These are phyloP conservation scores for Acacia crassicarpa DNA, from an alignment of 306 rosid species.

Conservation along the genomic window DNA sequence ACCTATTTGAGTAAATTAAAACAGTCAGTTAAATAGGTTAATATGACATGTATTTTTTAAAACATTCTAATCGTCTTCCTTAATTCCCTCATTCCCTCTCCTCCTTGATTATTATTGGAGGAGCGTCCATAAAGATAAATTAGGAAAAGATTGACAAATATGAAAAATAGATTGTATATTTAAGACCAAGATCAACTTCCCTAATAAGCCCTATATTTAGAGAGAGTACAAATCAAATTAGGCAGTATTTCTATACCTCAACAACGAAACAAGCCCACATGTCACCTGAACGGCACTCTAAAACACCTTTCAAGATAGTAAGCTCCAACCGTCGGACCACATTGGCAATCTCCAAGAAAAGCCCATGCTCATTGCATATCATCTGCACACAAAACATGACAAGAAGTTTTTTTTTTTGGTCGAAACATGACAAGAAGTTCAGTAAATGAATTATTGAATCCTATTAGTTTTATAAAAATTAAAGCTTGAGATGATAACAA, in stretches of 20 bases:
- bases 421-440: constrained; percentile 18
- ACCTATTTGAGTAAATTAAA: too few species aligned
- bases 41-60: too few species aligned
- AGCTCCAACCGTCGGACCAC: constrained; percentile 58
- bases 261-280: constrained; percentile 78
- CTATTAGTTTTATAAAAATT: not conserved
- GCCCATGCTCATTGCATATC: constrained; percentile 68
- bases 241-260: constrained; percentile 53
- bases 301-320: constrained; percentile 67
- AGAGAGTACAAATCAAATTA: not conserved
- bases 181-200: too few species aligned
- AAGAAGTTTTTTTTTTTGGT: too few species aligned
- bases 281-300: constrained; percentile 54
- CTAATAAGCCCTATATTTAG: too few species aligned
- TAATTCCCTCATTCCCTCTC: too few species aligned
- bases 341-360: constrained; percentile 76
- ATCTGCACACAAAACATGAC: constrained; percentile 31
- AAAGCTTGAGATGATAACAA: not conserved
- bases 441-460: not conserved
- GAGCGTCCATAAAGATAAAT: too few species aligned
- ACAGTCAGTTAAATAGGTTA: too few species aligned
- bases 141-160: too few species aligned
- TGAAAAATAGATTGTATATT: too few species aligned
- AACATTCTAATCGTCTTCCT: too few species aligned
- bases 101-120: too few species aligned